Conservation (phyloP, 2,329 filamentous ascomycete genomes). For the Sarocladium brachiariae region DNA sequence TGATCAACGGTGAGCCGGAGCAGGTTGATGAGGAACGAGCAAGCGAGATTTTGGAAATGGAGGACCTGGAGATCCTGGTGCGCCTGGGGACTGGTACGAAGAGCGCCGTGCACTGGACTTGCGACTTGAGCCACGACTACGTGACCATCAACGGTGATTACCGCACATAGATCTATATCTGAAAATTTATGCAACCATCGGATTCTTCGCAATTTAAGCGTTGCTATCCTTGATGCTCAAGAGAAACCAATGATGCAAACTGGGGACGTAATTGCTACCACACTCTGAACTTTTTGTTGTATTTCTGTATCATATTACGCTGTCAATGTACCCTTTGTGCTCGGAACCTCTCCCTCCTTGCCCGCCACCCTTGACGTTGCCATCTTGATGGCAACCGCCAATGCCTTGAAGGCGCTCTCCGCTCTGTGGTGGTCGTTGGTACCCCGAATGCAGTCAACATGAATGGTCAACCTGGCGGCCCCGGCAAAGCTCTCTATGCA, state of each 20-base stretch:
- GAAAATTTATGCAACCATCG: not conserved
- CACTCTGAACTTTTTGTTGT: not conserved
- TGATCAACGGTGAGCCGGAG: constrained; percentile 76
- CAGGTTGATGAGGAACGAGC: constrained; percentile 69
- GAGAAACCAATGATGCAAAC: not conserved
- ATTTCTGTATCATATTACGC: constrained; percentile 30
- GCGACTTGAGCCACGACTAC: constrained; percentile 80
- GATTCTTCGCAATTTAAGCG: not conserved
- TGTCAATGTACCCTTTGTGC: constrained; percentile 87
- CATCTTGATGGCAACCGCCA: constrained; percentile 76
- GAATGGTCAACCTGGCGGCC: constrained; percentile 82
- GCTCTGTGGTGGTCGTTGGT: constrained; percentile 94
- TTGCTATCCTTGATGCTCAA: too few relatives aligned
- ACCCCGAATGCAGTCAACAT: constrained; percentile 86
- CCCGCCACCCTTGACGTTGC: constrained; percentile 71
- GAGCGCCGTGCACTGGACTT: constrained; percentile 74
- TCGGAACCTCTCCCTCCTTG: constrained; percentile 86
- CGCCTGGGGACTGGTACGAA: constrained; percentile 61
- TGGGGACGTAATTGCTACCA: too few relatives aligned
- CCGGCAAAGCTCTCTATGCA: constrained; percentile 92
- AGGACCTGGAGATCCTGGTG: constrained; percentile 74
- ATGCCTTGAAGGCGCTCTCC: constrained; percentile 94
- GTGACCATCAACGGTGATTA: constrained; percentile 65
- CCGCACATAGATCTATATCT: constrained; percentile 39
- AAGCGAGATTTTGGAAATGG: constrained; percentile 68